Conservation (phyloP, 495 filamentous ascomycete genomes). For the Thozetella sp. region DNA sequence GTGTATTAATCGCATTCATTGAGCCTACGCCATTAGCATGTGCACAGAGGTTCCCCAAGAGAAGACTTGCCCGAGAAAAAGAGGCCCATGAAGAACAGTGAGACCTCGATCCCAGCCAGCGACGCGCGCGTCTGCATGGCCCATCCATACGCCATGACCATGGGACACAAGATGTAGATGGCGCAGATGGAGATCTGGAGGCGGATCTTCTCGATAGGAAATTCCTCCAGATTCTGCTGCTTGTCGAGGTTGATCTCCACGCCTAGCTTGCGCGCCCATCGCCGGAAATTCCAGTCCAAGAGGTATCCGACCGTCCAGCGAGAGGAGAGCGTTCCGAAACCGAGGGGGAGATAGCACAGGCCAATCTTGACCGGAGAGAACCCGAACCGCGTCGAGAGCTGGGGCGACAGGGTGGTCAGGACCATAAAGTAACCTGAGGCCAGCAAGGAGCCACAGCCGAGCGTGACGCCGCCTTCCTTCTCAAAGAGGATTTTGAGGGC, state of each 20-base stretch:
- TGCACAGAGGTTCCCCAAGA: too few relatives aligned
- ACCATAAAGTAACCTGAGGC: slow-evolving; percentile 33
- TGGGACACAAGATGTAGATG: slow-evolving; percentile 32
- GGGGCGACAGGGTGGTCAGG: slow-evolving; percentile 26
- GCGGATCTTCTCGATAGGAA: slow-evolving; percentile 41
- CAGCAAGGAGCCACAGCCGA: slow-evolving; percentile 34
- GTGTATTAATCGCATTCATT: slow-evolving; percentile 23
- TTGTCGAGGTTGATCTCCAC: slow-evolving; percentile 34
- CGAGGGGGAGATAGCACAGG: slow-evolving; percentile 48
- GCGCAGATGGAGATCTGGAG: slow-evolving; percentile 37
- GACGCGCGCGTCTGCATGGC: slow-evolving; percentile 32
- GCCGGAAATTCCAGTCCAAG: slow-evolving; percentile 44
- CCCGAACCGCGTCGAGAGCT: slow-evolving; percentile 33
- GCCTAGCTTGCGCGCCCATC: slow-evolving; percentile 28
- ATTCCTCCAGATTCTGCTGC: slow-evolving; percentile 39
- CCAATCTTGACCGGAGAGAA: slow-evolving; percentile 45
- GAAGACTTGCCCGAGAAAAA: slow-evolving; percentile 23
- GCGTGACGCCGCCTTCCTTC: slow-evolving; percentile 43
- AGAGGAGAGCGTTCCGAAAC: slow-evolving; percentile 36
- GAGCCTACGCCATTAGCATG: background rate
- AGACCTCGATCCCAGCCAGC: slow-evolving; percentile 30
- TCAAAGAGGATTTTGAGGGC: slow-evolving; percentile 35
- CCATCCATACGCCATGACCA: slow-evolving; percentile 50
- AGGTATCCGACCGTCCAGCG: slow-evolving; percentile 34
- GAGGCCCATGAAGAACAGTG: slow-evolving; percentile 40